Conservation (phyloP, 257 asterid species). For the Solanum ossicruentum region DNA sequence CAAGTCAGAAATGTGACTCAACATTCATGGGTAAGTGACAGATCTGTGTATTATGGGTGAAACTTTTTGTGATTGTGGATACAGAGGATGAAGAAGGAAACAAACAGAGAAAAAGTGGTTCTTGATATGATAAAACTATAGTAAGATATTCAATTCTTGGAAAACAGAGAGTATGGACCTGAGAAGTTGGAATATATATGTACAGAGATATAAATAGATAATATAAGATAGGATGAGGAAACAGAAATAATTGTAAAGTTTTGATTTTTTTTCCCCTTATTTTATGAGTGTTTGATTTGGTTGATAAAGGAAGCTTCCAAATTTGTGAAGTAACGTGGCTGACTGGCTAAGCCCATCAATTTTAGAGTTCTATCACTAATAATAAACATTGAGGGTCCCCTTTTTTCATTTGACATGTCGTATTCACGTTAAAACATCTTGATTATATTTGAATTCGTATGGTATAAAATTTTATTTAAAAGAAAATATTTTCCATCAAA, state of each 20-base stretch:
- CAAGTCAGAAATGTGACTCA: conserved; percentile 1
- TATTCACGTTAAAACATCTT: too few relatives aligned
- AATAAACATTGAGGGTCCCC: too few relatives aligned
- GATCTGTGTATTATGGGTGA: not conserved
- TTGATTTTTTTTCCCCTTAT: not conserved
- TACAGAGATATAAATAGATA: not conserved
- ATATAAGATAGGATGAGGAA: not conserved
- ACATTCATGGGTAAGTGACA: not conserved
- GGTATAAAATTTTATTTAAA: too few relatives aligned
- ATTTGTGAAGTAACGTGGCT: not conserved
- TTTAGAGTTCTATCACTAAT: not conserved
- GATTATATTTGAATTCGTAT: too few relatives aligned
- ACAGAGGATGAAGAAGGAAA: not conserved
- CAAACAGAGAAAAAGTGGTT: not conserved
- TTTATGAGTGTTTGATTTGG: not conserved
- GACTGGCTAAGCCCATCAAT: not conserved
- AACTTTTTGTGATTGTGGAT: not conserved
- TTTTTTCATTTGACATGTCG: too few relatives aligned
- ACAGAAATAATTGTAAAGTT: not conserved
- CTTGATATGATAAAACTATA: not conserved
- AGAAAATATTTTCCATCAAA: too few relatives aligned
- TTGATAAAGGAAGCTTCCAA: not conserved
- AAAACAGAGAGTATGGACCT: not conserved
- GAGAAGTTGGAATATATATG: not conserved
- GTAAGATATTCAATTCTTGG: not conserved